Conservation (phyloP, 345 rosid genomes). For the Pugionium dolabratum region DNA sequence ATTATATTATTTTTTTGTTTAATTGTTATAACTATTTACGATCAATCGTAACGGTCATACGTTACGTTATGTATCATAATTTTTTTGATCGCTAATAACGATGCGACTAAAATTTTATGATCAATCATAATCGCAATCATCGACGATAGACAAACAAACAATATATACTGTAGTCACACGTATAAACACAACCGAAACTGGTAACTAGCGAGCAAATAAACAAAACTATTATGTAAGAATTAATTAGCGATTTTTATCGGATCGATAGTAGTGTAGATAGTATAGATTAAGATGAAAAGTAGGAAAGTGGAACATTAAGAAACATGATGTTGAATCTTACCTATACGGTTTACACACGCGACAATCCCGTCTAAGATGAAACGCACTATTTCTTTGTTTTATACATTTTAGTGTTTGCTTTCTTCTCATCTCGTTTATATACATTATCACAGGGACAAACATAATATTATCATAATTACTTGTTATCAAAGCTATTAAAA, state of each 20-base stretch:
- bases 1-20: no score
- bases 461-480: background rate
- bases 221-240: no score
- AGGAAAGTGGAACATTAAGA: constrained; percentile 31
- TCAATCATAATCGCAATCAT: no score
- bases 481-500: constrained; percentile 27
- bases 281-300: constrained; percentile 29
- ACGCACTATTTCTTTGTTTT: constrained; percentile 36
- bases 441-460: constrained; percentile 30
- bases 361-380: constrained; percentile 31
- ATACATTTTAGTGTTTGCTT: constrained; percentile 20
- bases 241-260: constrained; percentile 4
- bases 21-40: no score
- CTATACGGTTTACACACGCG: constrained; percentile 38
- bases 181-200: no score
- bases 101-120: no score
- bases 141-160: no score
- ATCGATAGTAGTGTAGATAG: constrained; percentile 27
- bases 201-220: no score
- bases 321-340: constrained; percentile 38
- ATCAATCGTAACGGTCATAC: no score
- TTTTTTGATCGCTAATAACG: no score
- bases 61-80: no score
- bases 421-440: constrained; percentile 35
- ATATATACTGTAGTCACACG: no score